Evolutionary conservation across 2,329 filamentous ascomycete genomes (phyloP).

Genomic region (Endothia cerciana): DNA sequence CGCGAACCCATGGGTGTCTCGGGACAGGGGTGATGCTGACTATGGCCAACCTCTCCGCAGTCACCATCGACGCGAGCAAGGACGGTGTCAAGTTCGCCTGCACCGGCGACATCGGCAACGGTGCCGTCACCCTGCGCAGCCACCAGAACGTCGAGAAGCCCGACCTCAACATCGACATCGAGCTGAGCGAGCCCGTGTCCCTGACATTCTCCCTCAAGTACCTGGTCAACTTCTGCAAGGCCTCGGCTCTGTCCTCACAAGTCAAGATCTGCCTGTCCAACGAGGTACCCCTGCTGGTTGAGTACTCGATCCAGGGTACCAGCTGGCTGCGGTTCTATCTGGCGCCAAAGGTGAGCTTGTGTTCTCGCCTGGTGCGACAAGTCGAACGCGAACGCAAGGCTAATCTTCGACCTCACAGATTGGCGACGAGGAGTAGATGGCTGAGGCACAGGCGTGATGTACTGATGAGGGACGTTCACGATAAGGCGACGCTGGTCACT

Average conservation of each 20-base stretch:
- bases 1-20: neutral
- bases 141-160: slow-evolving; percentile 90
- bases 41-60: slow-evolving; percentile 51
- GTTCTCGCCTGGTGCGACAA: neutral
- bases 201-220: slow-evolving; percentile 99
- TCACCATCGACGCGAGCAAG: slow-evolving; percentile 94
- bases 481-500: slow-evolving; percentile 8
- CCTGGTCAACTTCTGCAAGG: slow-evolving; percentile 99
- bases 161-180: slow-evolving; percentile 82
- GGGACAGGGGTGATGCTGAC: neutral
- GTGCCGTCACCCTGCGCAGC: slow-evolving; percentile 87
- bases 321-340: slow-evolving; percentile 97
- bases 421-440: slow-evolving; percentile 42
- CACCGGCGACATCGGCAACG: slow-evolving; percentile 93
- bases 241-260: slow-evolving; percentile 75
- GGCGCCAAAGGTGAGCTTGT: slow-evolving; percentile 81
- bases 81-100: slow-evolving; percentile 96
- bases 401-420: slow-evolving; percentile 35
- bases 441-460: slow-evolving; percentile 3
- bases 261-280: slow-evolving; percentile 95
- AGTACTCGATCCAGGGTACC: slow-evolving; percentile 80
- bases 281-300: slow-evolving; percentile 93
- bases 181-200: slow-evolving; percentile 87
- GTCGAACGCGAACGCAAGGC: neutral
- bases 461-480: slow-evolving; percentile 16